Percentiles rank a stretch among this genome's conserved stretches.
Evolutionary conservation across 805 yeast genomes (phyloP).

Genomic region (Alloascoidea africana): DNA sequence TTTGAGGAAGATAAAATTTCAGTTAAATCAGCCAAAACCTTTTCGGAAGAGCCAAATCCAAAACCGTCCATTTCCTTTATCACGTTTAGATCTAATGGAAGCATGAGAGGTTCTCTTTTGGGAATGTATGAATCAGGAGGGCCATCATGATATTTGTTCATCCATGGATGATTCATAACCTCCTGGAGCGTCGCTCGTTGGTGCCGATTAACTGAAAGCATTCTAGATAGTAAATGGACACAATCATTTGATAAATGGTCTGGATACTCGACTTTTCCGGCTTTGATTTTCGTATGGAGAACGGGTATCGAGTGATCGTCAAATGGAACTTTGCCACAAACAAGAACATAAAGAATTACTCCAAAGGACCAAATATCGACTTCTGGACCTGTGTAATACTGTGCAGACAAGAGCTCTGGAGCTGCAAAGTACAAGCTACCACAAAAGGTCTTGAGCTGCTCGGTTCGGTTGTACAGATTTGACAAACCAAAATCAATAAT

Average conservation of each 20-base stretch:
- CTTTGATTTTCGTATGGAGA: constrained; percentile 84
- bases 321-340: constrained; percentile 96
- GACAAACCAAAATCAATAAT: constrained; percentile 94
- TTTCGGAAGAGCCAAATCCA: constrained; percentile 58
- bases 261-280: constrained; percentile 88
- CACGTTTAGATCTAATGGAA: constrained; percentile 54
- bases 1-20: constrained; percentile 44
- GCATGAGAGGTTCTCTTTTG: constrained; percentile 52
- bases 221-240: constrained; percentile 61
- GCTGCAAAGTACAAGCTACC: constrained; percentile 98
- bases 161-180: constrained; percentile 87
- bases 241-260: constrained; percentile 67
- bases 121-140: constrained; percentile 64
- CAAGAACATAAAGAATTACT: constrained; percentile 85
- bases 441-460: constrained; percentile 81
- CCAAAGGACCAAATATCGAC: constrained; percentile 98
- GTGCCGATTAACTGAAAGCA: constrained; percentile 83
- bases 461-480: constrained; percentile 60
- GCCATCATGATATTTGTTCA: constrained; percentile 73
- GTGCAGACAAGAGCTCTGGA: constrained; percentile 86
- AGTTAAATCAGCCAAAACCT: constrained; percentile 39
- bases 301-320: constrained; percentile 90
- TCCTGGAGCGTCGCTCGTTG: constrained; percentile 70
- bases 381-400: constrained; percentile 91
- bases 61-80: constrained; percentile 61